Evolutionary conservation across 495 filamentous ascomycete genomes (phyloP), one percentile per base, ranked within the genome.

Genomic region (Corynascus novoguineensis): DNA sequence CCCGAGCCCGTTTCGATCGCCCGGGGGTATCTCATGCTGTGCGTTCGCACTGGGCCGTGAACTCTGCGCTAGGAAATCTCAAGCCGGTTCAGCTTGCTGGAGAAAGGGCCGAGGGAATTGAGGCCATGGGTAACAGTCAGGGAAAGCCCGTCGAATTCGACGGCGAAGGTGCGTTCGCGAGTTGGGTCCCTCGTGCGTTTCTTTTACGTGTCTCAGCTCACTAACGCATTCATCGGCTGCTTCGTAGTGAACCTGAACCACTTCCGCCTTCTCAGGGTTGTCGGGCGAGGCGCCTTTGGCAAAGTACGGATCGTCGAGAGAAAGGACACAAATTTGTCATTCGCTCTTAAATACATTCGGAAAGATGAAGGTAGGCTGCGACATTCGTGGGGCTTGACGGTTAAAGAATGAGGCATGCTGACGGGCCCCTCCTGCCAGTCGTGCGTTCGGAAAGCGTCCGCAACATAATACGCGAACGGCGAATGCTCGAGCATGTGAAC

Each of bases 341-440:
- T 98, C 69, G 93, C 93, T 5, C 78, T 98, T 42, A 98, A 97
- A 68, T 97, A 98, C 71, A 97, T 98, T 50, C 86, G 93, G 41
- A 97, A 97, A 81, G 93, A 98, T 86, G 93, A 98, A 81, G 88
- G 92, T 95, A 64, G 52, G n/a, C n/a, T n/a, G n/a, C n/a, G 86
- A 37, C 12, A 28, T 19, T 35, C 35, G 34, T n/a, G 15, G 4
- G 9, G 31, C 0, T 29, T 6, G 17, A 19, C 15, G 7, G 17
- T 32, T 27, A 52, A 57, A 27, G 15, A 15, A 21, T 24, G 22
- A 37, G 24, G n/a, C 24, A 48, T 27, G 38, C 60, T 63, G n/a
- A 64, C 49, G 7, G 3, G 21, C 17, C 21, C 14, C 41, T 10
- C 15, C 44, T 3, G 21, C 41, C 67, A 96, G 92, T 98, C 63